Percentiles rank a stretch among this genome's conserved stretches.
Conservation (phyloP, 164 flowering plant species). For the Sedum album region DNA sequence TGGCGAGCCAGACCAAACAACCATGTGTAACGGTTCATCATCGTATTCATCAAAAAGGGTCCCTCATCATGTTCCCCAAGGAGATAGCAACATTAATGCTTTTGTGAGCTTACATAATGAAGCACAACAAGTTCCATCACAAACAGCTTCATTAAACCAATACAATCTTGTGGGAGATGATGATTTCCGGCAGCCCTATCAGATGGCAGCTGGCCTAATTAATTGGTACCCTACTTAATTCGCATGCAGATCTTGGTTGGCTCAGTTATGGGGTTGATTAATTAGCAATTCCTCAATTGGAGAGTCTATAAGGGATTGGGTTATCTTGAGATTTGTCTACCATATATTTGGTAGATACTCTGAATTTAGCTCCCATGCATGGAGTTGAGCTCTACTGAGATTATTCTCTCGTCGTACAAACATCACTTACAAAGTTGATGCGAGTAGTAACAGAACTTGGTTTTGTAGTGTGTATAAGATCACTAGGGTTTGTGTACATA, state of each 20-base stretch:
- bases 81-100: not conserved
- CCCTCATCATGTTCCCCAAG: not conserved
- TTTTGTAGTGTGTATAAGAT: not conserved
- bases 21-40: not conserved
- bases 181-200: conserved; percentile 5
- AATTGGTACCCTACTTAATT: conserved; percentile 4
- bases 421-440: no score
- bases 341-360: not conserved
- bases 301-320: not conserved
- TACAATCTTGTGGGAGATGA: not conserved
- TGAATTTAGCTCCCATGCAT: not conserved
- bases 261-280: conserved; percentile 3
- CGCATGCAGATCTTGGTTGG: not conserved
- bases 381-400: not conserved
- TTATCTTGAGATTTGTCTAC: not conserved
- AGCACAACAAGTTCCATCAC: conserved; percentile 1
- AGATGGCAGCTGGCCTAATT: not conserved
- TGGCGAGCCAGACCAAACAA: not conserved
- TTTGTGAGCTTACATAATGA: not conserved
- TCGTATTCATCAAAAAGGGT: not conserved
- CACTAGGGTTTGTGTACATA: not conserved
- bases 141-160: not conserved
- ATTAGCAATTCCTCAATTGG: not conserved
- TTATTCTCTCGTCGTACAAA: not conserved
- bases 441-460: no score